Evolutionary conservation across 1,284 basidiomycete species (phyloP), one percentile per base, ranked within the genome.

Genomic region (Xerocomus subilludens): DNA sequence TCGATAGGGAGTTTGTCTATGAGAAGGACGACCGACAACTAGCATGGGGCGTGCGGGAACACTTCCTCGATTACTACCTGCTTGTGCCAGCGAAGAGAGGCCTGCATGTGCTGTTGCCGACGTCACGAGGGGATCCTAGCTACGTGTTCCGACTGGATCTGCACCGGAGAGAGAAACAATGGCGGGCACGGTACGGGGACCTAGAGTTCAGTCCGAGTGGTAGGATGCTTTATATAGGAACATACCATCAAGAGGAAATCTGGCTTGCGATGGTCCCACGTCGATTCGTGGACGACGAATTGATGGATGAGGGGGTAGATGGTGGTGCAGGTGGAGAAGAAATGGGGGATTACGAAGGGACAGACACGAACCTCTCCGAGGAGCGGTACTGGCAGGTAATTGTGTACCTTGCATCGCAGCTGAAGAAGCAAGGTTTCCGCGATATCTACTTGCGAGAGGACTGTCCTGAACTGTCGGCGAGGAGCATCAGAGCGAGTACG

Each of bases 251-350:
- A 25, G 68, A 70, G 16, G 72, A 73, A 23, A 42, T 73, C 0
- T 73, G 72, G 72, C 27, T 73, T 6, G 67, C 55, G 23, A 72
- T 72, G 63, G 71, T 69, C 13, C 45, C 45, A 47, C 10, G 20
- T 5, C 13, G 13, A 16, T 47, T 47, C 18, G 20, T 21, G 20
- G 5, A 47, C 5, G 45, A 20, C 14, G 45, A 21, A 18, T 5
- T 14, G 5, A 47, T 47, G 10, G 45, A 47, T n/a, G n/a, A n/a
- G n/a, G n/a, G n/a, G n/a, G n/a, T n/a, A n/a, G n/a, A n/a, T n/a
- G n/a, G n/a, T n/a, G n/a, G n/a, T n/a, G n/a, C n/a, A n/a, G n/a
- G n/a, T n/a, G n/a, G n/a, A n/a, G n/a, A n/a, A n/a, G n/a, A n/a
- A n/a, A n/a, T n/a, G n/a, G n/a, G n/a, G n/a, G n/a, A n/a, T n/a